These are phyloP conservation scores for Iris pallida DNA, from an alignment of 116 monocot species.

Conservation along the genomic window DNA sequence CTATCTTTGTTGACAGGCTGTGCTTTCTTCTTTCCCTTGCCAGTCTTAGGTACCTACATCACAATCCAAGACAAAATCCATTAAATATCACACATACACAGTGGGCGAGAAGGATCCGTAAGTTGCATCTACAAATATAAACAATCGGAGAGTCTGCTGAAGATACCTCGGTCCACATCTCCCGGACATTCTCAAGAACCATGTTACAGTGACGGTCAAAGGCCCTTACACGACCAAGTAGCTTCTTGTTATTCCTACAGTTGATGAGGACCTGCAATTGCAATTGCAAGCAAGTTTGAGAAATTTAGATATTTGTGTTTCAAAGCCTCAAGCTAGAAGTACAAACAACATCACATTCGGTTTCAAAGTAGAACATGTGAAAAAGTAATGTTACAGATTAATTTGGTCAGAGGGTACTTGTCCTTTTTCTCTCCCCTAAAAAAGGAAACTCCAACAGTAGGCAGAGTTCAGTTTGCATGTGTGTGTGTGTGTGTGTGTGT, in stretches of 20 bases:
- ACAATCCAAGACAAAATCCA: not conserved
- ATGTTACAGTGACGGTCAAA: slow-evolving; percentile 62
- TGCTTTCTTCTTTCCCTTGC: slow-evolving; percentile 58
- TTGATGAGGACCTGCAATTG: slow-evolving; percentile 33
- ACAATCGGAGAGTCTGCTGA: not conserved
- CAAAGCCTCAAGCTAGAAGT: too few species aligned
- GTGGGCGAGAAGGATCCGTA: not conserved
- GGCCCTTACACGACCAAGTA: slow-evolving; percentile 50
- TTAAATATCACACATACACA: not conserved
- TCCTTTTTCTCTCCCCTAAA: too few species aligned
- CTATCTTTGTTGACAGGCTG: slow-evolving; percentile 53
- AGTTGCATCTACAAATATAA: too few species aligned
- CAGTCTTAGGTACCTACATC: slow-evolving; percentile 41
- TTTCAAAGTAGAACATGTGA: too few species aligned
- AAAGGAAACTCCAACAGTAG: too few species aligned
- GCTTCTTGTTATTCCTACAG: slow-evolving; percentile 52
- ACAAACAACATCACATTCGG: too few species aligned
- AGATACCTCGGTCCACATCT: slow-evolving; percentile 60
- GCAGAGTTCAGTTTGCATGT: too few species aligned
- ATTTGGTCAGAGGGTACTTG: too few species aligned
- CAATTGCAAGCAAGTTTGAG: not conserved
- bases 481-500: too few species aligned
- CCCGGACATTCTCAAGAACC: slow-evolving; percentile 56
- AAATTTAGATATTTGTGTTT: not conserved
- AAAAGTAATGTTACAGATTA: too few species aligned